These are phyloP conservation scores for Boletus rex-veris DNA, from an alignment of 768 basidiomycete genomes.

Conservation along the genomic window DNA sequence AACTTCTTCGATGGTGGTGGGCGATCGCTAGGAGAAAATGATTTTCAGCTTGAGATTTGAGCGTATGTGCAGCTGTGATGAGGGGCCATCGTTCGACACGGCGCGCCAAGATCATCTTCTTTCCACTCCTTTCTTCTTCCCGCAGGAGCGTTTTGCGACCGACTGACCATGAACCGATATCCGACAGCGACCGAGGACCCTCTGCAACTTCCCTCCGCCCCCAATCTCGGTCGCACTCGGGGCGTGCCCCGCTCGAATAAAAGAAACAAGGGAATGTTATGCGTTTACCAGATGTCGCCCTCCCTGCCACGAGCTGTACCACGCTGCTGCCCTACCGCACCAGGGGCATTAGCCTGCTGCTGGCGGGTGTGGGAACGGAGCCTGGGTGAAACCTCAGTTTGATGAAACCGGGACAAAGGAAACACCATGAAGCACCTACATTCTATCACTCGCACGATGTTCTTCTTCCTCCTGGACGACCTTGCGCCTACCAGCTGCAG, in stretches of 20 bases:
- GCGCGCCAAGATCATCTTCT: slow-evolving; percentile 24
- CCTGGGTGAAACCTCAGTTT: slow-evolving; percentile 40
- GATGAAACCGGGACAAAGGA: slow-evolving; percentile 6
- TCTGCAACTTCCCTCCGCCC: slow-evolving; percentile 34
- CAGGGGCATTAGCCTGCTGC: slow-evolving; percentile 57
- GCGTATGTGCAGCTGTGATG: slow-evolving; percentile 5
- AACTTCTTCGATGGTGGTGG: slow-evolving; percentile 28
- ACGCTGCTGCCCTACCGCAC: slow-evolving; percentile 46
- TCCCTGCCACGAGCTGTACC: slow-evolving; percentile 39
- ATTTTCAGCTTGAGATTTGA: slow-evolving; percentile 19
- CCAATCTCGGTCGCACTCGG: slow-evolving; percentile 44
- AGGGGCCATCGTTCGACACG: slow-evolving; percentile 14
- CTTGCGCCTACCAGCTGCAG: slow-evolving; percentile 64
- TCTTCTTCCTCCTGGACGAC: slow-evolving; percentile 85
- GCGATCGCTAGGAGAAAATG: slow-evolving; percentile 15
- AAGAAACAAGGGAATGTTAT: slow-evolving; percentile 28
- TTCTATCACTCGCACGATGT: slow-evolving; percentile 75
- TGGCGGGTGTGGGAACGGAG: slow-evolving; percentile 85
- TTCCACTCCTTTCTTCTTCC: slow-evolving; percentile 17
- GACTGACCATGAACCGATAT: slow-evolving; percentile 35
- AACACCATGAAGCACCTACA: slow-evolving; percentile 52
- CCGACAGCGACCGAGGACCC: slow-evolving; percentile 35
- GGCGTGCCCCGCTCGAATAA: slow-evolving; percentile 38
- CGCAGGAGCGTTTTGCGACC: slow-evolving; percentile 25
- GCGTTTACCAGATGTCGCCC: slow-evolving; percentile 45